Percentiles rank a stretch among this genome's conserved stretches.
phyloP scores from a whole-genome alignment of 768 basidiomycete species.

The Clathrus columnatus region DNA sequence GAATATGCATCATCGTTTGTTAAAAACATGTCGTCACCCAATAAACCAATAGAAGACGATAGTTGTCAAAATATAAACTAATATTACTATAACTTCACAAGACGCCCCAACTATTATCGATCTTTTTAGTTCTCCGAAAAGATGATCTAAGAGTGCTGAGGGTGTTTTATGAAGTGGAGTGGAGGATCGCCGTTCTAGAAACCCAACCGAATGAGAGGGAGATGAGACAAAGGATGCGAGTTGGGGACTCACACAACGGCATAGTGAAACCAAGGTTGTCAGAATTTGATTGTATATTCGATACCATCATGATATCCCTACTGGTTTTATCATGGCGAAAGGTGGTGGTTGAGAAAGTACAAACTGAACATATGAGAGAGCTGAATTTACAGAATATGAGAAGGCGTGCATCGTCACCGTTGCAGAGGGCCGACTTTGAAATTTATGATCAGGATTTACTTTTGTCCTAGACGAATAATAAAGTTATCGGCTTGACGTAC shows the following conservation, averaged over 20 bases:
- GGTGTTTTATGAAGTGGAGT: conserved; percentile 34
- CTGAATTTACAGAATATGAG: conserved; percentile 51
- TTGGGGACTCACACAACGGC: conserved; percentile 38
- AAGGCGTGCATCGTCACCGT: conserved; percentile 34
- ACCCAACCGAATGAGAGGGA: background rate
- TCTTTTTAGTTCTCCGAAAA: conserved; percentile 47
- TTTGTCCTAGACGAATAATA: conserved; percentile 35
- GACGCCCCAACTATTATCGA: conserved; percentile 50
- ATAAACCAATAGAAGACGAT: conserved; percentile 50
- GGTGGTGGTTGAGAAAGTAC: conserved; percentile 22
- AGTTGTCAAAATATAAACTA: conserved; percentile 60
- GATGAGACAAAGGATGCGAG: background rate
- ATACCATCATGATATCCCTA: conserved; percentile 39
- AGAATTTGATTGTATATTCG: conserved; percentile 40
- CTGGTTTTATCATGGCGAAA: background rate
- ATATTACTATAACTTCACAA: conserved; percentile 37
- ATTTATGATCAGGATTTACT: conserved; percentile 28
- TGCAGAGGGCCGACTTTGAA: conserved; percentile 5
- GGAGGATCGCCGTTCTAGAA: conserved; percentile 28
- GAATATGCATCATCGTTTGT: too few species aligned
- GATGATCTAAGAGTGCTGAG: conserved; percentile 44
- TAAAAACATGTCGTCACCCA: background rate
- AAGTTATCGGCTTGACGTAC: conserved; percentile 59
- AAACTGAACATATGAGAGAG: conserved; percentile 43
- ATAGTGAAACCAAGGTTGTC: conserved; percentile 46